Evolutionary conservation across 345 rosid genomes (phyloP), one percentile per base, ranked within the genome.

Genomic region (Heritiera littoralis): DNA sequence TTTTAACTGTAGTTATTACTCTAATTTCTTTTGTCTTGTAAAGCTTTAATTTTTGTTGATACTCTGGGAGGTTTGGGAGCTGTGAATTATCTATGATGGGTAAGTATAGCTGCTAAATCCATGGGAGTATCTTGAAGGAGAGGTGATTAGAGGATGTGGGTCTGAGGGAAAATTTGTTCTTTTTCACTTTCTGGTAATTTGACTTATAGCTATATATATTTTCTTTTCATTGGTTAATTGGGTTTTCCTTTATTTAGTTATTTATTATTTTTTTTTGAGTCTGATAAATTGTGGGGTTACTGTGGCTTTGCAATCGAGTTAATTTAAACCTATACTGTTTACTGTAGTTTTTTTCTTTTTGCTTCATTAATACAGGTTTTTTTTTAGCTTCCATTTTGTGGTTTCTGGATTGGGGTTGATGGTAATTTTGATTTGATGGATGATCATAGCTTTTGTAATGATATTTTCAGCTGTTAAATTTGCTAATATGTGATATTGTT

Each of bases 141-240:
- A 80, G 86, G 83, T 82, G 87, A 88, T 85, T 77, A 80, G 86
- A 88, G 78, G 91, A 89, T 89, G 91, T 90, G 90, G 89, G 94
- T 90, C 91, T 93, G 85, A 90, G 94, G 93, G 89, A 88, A 88
- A 85, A 59, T 80, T 76, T 73, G 20, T 60, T 56, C 9, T 71
- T 79, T 63, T 46, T 78, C 11, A 67, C 41, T 78, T 52, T 75
- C 48, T 59, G 14, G 72, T 80, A 77, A 71, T 82, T 82, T 60
- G 78, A 82, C 80, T 60, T 77, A 23, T 41, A 3, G 43, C 38
- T 35, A 1, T 35, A 35, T 35, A 35, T 35, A 23, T 23, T 23
- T 23, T 35, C 3, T 35, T 35, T 35, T 35, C 38, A 41, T 41
- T 79, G 40, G 72, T 66, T 80, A 79, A 75, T 79, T 85, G 84